phyloP scores from a whole-genome alignment of 768 basidiomycete species.

The Cystoderma amianthinum region DNA sequence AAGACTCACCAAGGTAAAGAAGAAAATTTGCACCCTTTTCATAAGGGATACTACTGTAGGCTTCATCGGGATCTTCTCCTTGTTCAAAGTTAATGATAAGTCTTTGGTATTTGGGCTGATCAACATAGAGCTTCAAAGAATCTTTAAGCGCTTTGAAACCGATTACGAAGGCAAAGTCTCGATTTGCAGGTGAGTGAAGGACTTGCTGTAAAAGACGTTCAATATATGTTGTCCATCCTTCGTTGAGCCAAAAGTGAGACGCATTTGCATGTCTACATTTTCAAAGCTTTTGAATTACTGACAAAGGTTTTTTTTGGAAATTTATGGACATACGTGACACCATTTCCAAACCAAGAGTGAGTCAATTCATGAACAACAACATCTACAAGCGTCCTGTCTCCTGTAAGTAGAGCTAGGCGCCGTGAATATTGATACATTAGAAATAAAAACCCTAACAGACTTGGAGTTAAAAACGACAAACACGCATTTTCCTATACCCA shows the following conservation, averaged over 20 bases:
- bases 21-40: slow-evolving; percentile 89
- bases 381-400: slow-evolving; percentile 82
- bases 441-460: slow-evolving; percentile 26
- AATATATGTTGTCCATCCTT: slow-evolving; percentile 92
- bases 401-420: slow-evolving; percentile 65
- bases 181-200: slow-evolving; percentile 66
- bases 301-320: background rate
- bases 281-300: too few relatives aligned
- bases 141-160: slow-evolving; percentile 70
- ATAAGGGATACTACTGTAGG: slow-evolving; percentile 73
- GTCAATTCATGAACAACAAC: slow-evolving; percentile 85
- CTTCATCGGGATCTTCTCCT: slow-evolving; percentile 75
- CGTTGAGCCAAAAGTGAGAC: slow-evolving; percentile 84
- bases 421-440: background rate
- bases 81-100: slow-evolving; percentile 69
- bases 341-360: slow-evolving; percentile 93
- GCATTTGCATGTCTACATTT: slow-evolving; percentile 56
- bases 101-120: slow-evolving; percentile 68
- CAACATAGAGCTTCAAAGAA: slow-evolving; percentile 53
- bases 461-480: slow-evolving; percentile 83
- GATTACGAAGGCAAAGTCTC: slow-evolving; percentile 76
- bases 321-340: slow-evolving; percentile 60
- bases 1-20: slow-evolving; percentile 62
- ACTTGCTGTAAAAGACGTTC: slow-evolving; percentile 73
- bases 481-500: slow-evolving; percentile 78